Evolutionary conservation across 805 yeast genomes (phyloP), one percentile per base, ranked within the genome.

Genomic region (Starmera caribaea): DNA sequence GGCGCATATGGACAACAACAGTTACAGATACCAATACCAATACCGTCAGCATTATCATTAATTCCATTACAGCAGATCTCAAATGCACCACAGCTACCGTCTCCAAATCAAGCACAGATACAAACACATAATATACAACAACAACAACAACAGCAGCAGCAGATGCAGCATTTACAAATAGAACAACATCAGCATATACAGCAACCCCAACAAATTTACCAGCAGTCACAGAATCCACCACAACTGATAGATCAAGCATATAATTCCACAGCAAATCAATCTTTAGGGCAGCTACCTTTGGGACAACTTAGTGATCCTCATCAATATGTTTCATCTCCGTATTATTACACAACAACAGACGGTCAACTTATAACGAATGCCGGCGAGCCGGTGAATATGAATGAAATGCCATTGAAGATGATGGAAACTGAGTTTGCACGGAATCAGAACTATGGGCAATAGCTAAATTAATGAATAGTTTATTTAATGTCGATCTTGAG

Each of bases 101-200:
- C 26, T 21, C 26, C 26, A 21, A 21, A 21, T 5, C 26, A 21
- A 21, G 8, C 26, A 21, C 26, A 21, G 26, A 21, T 21, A 21
- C 14, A 36, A 30, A 16, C 10, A 14, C 30, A 17, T 15, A 15
- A n/a, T 10, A 14, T 13, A 10, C 32, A 14, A 30, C 47, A 16
- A 35, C 45, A 26, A 31, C 41, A 40, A 30, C 45, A 33, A 21
- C 45, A 16, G 16, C 26, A 21, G 14, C 38, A 27, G 21, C 42
- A 21, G 34, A 43, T 10, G 16, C 43, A 36, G 27, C 45, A 33
- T 26, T 45, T 37, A 21, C 44, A 42, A 32, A 45, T 34, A 7
- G 45, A 39, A 28, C 44, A 42, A 16, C 46, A 36, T n/a, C 39
- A 29, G 32, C 38, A 29, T 14, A 42, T 34, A 29, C 47, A 35